Base-by-base conservation (phyloP, 1,284 basidiomycete genomes). In the Acaromyces ingoldii region DNA sequence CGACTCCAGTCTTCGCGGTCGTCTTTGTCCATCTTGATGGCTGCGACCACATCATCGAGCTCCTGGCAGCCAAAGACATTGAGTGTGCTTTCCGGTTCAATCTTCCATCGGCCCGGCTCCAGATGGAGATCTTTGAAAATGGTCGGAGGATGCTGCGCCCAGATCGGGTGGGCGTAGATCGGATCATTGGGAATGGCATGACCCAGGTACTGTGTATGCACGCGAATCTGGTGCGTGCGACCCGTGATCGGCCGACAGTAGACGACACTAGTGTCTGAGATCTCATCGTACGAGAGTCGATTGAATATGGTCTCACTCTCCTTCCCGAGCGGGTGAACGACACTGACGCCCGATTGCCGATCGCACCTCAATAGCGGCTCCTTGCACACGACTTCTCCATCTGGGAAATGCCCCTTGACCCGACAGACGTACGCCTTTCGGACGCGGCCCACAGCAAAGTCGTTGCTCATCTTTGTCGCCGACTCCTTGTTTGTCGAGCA, bases 181-280 rank as follows among this genome's bases (percentile, higher is more conserved):
- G 77, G 76, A 40, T 78, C 77, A 53, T 78, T 78, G 22, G 89
- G 88, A 60, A 99, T 92, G 0, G 95, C 87, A 70, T 89, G 80
- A 1, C 95, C 95, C 43, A 99, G 83, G 72, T 82, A 97, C 77
- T 98, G 95, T 1, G 97, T 82, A 73, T 99, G 95, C 1, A 98
- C 93, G 40, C 93, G 84, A 53, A 95, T 87, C 77, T 96, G 91
- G 76, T 96, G 91, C 0, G 91, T 91, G 88, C 75, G 61, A 0
- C 75, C 75, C 17, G 75, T 76, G 60, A 76, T 72, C 5, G 91
- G 91, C 65, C 82, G 82, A 87, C 93, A 98, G 60, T 85, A 85
- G 6, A 99, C 81, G 6, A 97, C 88, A 66, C 87, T 92, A 39
- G 87, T 90, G 72, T 96, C 80, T 1, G 89, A 87, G 51, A 81